Conservation (phyloP, 306 rosid genomes). For the Ceratonia siliqua region DNA sequence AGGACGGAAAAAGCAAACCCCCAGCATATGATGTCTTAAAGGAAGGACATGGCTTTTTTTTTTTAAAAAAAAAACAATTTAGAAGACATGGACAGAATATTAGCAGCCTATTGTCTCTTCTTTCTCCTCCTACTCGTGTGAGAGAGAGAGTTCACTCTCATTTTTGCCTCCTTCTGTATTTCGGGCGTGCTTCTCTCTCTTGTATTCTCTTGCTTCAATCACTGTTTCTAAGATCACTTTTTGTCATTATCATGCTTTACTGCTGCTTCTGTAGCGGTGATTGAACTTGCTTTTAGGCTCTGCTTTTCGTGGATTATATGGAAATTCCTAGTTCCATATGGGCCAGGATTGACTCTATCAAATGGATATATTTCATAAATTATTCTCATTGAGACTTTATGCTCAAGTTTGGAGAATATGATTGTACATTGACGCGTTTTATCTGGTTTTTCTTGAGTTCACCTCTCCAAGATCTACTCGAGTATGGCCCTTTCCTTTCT, state of each 20-base stretch:
- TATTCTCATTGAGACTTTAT: slow-evolving; percentile 42
- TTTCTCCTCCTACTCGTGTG: slow-evolving; percentile 22
- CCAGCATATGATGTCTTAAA: slow-evolving; percentile 33
- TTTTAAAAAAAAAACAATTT: too few species aligned
- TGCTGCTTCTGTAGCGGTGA: slow-evolving; percentile 22
- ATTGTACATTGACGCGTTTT: slow-evolving; percentile 49
- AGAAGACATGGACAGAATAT: slow-evolving; percentile 42
- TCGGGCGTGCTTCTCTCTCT: too few species aligned
- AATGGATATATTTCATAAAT: slow-evolving; percentile 36
- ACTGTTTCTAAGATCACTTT: slow-evolving; percentile 33
- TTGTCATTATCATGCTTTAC: slow-evolving; percentile 27
- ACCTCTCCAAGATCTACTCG: slow-evolving; percentile 80
- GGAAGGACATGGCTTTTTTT: slow-evolving; percentile 32
- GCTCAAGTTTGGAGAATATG: slow-evolving; percentile 57
- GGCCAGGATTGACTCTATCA: slow-evolving; percentile 41
- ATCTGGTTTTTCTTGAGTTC: slow-evolving; percentile 54
- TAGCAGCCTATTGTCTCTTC: slow-evolving; percentile 40
- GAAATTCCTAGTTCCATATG: slow-evolving; percentile 29
- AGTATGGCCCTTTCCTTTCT: slow-evolving; percentile 62
- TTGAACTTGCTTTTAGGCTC: slow-evolving; percentile 21
- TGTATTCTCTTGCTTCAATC: neutral
- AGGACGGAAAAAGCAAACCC: neutral
- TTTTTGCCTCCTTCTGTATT: neutral
- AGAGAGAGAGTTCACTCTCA: slow-evolving; percentile 35
- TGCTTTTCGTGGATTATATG: slow-evolving; percentile 32